A percentile compares a stretch with the other conserved stretches of the same genome.
Evolutionary conservation across 2,329 filamentous ascomycete species (phyloP).

Genomic region (Thermothelomyces thermophilus): DNA sequence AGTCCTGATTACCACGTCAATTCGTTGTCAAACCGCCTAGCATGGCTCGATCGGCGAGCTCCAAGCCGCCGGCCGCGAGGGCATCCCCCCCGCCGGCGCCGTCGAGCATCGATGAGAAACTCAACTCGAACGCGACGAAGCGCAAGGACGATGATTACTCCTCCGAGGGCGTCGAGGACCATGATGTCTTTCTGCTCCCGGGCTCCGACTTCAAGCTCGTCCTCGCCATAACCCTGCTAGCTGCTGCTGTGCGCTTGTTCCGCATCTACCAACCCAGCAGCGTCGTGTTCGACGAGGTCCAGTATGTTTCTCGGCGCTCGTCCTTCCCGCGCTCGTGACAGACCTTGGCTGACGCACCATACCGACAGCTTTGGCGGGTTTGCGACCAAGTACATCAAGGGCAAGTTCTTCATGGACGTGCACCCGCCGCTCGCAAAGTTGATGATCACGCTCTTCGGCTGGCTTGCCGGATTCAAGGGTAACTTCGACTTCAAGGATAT

Average conservation of each 20-base stretch:
- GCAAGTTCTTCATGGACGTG: slow-evolving; percentile 99
- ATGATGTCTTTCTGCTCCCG: slow-evolving; percentile 86
- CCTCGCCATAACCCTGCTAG: slow-evolving; percentile 64
- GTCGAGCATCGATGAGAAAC: slow-evolving; percentile 6
- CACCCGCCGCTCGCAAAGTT: slow-evolving; percentile 95
- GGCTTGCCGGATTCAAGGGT: slow-evolving; percentile 89
- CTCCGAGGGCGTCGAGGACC: slow-evolving; percentile 74
- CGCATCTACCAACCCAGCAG: slow-evolving; percentile 93
- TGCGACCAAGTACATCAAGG: slow-evolving; percentile 98
- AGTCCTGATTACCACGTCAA: not conserved
- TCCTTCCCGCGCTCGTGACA: not conserved
- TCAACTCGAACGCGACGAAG: slow-evolving; percentile 27
- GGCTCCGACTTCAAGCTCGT: slow-evolving; percentile 76
- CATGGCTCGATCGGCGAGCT: slow-evolving; percentile 35
- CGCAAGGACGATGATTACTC: slow-evolving; percentile 55
- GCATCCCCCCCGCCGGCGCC: slow-evolving; percentile 21
- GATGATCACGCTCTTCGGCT: slow-evolving; percentile 90
- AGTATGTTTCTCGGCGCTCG: slow-evolving; percentile 55
- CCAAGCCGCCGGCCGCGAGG: slow-evolving; percentile 32
- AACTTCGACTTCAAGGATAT: slow-evolving; percentile 99
- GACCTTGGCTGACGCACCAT: slow-evolving; percentile 19
- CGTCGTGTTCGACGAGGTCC: slow-evolving; percentile 98
- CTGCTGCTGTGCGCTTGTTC: slow-evolving; percentile 77
- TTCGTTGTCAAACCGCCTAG: slow-evolving; percentile 13
- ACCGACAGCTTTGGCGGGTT: slow-evolving; percentile 83